Conservation (phyloP, 345 rosid species). For the Moricandia moricandioides region DNA sequence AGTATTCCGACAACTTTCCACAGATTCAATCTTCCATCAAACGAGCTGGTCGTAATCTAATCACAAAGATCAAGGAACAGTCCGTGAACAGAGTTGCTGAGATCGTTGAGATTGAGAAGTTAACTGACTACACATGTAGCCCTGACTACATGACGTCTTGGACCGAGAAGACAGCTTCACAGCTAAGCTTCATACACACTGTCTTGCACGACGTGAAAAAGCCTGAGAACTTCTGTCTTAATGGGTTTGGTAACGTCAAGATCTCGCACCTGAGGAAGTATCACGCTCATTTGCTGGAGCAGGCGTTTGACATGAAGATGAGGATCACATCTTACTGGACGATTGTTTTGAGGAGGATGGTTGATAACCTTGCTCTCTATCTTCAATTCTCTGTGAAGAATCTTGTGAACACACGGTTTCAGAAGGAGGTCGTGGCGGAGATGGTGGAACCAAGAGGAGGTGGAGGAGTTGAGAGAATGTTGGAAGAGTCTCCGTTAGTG, state of each 20-base stretch:
- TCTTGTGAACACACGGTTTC: constrained; percentile 13
- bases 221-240: background rate
- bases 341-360: constrained; percentile 34
- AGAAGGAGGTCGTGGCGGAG: constrained; percentile 20
- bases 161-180: background rate
- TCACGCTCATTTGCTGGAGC: background rate
- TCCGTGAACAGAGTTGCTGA: background rate
- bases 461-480: constrained; percentile 23
- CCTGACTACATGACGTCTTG: constrained; percentile 18
- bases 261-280: constrained; percentile 3
- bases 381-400: constrained; percentile 28
- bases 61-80: background rate
- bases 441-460: constrained; percentile 4
- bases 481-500: constrained; percentile 33
- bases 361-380: constrained; percentile 32
- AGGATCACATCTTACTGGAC: constrained; percentile 34
- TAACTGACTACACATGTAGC: constrained; percentile 17
- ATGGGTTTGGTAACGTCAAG: background rate
- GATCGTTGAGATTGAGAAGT: constrained; percentile 23
- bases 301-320: constrained; percentile 35
- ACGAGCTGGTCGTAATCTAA: background rate
- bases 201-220: background rate
- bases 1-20: background rate
- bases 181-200: background rate
- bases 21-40: constrained; percentile 18